Conservation (phyloP, 2,329 filamentous ascomycete species). For the Laburnicola sp. region DNA sequence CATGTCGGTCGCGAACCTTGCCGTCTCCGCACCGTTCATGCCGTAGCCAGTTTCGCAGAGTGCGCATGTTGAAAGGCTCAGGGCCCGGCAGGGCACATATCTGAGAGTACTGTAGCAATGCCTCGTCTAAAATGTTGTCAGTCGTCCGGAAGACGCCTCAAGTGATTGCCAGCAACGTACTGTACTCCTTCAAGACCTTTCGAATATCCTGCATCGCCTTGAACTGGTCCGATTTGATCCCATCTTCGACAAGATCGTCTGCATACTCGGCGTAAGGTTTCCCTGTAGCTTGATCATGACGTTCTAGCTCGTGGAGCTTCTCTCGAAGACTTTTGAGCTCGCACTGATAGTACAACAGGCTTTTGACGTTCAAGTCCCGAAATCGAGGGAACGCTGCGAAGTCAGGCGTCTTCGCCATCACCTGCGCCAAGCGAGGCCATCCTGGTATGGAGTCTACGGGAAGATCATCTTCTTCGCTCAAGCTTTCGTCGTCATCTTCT, state of each 20-base stretch:
- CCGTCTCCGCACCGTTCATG: neutral
- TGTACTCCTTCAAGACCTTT: slow-evolving; percentile 14
- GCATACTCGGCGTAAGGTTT: neutral
- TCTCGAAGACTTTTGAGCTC: slow-evolving; percentile 3
- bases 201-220: slow-evolving; percentile 11
- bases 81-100: slow-evolving; percentile 15
- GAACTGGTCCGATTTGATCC: slow-evolving; percentile 11
- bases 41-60: slow-evolving; percentile 11
- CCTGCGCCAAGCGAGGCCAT: slow-evolving; percentile 14
- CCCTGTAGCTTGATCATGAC: neutral
- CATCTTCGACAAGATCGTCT: slow-evolving; percentile 4
- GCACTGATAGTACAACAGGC: slow-evolving; percentile 16
- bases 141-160: neutral
- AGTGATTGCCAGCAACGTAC: neutral
- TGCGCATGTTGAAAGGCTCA: slow-evolving; percentile 16
- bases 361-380: slow-evolving; percentile 17
- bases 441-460: slow-evolving; percentile 7
- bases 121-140: slow-evolving; percentile 7
- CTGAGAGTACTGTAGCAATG: slow-evolving; percentile 12
- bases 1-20: neutral
- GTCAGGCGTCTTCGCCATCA: slow-evolving; percentile 12
- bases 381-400: slow-evolving; percentile 4
- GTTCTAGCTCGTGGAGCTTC: slow-evolving; percentile 11
- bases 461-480: neutral
- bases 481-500: neutral